Conservation (phyloP, 1,284 basidiomycete species). For the Coriolopsis trogii region DNA sequence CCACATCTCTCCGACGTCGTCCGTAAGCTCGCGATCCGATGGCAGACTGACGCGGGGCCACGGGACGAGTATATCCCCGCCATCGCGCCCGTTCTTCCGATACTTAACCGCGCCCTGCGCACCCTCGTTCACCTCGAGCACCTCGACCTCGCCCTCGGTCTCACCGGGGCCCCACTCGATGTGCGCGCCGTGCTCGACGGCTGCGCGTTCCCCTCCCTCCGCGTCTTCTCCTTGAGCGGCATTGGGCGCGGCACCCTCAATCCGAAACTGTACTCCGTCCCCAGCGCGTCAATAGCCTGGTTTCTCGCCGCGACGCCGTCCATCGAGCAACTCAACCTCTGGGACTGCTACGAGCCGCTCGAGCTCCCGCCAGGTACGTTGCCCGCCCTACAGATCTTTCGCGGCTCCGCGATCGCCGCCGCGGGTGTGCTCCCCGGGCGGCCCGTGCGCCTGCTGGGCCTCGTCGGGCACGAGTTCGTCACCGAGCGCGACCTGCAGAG, state of each 20-base stretch:
- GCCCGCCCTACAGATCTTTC: constrained; percentile 53
- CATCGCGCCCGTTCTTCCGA: constrained; percentile 25
- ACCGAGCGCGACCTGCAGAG: constrained; percentile 51
- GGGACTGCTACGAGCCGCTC: constrained; percentile 47
- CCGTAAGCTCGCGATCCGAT: constrained; percentile 53
- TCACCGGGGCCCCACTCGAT: constrained; percentile 30
- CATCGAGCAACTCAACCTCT: constrained; percentile 51
- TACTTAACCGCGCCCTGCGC: constrained; percentile 41
- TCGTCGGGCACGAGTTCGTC: constrained; percentile 59
- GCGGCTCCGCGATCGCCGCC: constrained; percentile 59
- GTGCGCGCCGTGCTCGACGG: constrained; percentile 32
- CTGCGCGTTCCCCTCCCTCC: constrained; percentile 40
- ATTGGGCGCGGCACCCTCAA: constrained; percentile 43
- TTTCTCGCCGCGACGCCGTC: constrained; percentile 47
- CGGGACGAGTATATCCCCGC: constrained; percentile 30
- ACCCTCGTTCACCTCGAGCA: constrained; percentile 48
- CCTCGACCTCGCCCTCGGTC: constrained; percentile 58
- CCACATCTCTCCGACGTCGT: constrained; percentile 49
- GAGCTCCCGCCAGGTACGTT: constrained; percentile 44
- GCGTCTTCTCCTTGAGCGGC: constrained; percentile 53
- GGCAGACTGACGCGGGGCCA: constrained; percentile 44
- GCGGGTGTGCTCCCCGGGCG: constrained; percentile 60
- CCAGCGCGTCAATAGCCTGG: constrained; percentile 40
- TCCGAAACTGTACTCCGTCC: constrained; percentile 31
- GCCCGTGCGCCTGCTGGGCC: constrained; percentile 54